phyloP scores from a whole-genome alignment of 805 yeast species.

The Teunomyces pallodes region DNA sequence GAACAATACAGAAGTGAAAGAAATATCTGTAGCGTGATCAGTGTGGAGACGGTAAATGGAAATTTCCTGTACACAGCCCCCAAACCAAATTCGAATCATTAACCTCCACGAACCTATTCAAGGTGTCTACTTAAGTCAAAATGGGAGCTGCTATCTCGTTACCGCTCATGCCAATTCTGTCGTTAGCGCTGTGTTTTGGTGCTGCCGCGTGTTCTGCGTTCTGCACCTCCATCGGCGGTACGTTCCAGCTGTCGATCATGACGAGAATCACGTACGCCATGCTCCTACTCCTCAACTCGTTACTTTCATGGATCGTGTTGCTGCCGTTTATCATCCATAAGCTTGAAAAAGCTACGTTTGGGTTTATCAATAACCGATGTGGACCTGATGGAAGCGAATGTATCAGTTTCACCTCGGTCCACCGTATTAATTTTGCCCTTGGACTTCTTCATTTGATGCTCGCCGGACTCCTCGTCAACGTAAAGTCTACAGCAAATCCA shows the following conservation, averaged over 20 bases:
- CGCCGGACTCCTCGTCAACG: slow-evolving; percentile 67
- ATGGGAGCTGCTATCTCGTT: slow-evolving; percentile 74
- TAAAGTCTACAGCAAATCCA: slow-evolving; percentile 72
- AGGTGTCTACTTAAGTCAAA: background rate
- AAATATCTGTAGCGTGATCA: no score
- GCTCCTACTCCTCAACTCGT: slow-evolving; percentile 70
- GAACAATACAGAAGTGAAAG: background rate
- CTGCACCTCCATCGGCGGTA: slow-evolving; percentile 50
- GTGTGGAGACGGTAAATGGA: no score
- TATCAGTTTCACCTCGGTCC: slow-evolving; percentile 89
- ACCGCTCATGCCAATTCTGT: slow-evolving; percentile 56
- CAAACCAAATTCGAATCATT: no score
- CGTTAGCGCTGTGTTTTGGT: slow-evolving; percentile 71
- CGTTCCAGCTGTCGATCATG: slow-evolving; percentile 70
- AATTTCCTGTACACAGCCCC: no score
- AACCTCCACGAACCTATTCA: no score
- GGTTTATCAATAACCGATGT: slow-evolving; percentile 69
- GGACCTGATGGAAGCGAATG: slow-evolving; percentile 71
- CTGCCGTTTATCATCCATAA: slow-evolving; percentile 74
- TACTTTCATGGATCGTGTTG: slow-evolving; percentile 89
- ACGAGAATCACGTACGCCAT: slow-evolving; percentile 87
- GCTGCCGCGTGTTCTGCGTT: slow-evolving; percentile 69
- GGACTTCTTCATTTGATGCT: slow-evolving; percentile 75
- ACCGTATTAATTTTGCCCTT: slow-evolving; percentile 82
- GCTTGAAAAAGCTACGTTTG: slow-evolving; percentile 69